Conservation (phyloP, 2,329 filamentous ascomycete genomes). For the Stemphylium vesicarium region DNA sequence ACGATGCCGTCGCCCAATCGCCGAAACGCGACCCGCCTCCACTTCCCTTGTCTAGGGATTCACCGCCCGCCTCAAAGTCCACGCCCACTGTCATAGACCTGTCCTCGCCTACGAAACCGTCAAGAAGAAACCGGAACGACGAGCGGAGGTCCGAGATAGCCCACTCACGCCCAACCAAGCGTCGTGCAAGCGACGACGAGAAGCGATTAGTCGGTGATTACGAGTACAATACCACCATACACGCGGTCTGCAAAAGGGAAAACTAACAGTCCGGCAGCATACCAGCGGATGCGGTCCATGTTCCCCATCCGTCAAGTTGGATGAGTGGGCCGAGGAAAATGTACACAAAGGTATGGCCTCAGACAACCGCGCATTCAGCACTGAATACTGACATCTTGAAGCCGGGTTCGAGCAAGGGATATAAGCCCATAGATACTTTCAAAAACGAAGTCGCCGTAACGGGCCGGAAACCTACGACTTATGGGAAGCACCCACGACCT, state of each 20-base stretch:
- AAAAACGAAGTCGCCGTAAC: conserved; percentile 2
- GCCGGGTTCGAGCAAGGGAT: conserved; percentile 22
- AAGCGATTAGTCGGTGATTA: conserved; percentile 25
- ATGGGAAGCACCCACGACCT: conserved; percentile 15
- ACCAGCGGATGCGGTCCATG: conserved; percentile 26
- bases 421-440: conserved; percentile 22
- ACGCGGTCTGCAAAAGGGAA: neutral
- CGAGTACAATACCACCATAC: conserved; percentile 12
- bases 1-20: conserved; percentile 22
- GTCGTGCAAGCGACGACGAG: conserved; percentile 17
- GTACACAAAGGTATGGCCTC: conserved; percentile 10
- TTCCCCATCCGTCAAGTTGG: conserved; percentile 21
- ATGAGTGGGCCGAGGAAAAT: conserved; percentile 4
- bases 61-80: conserved; percentile 4
- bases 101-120: conserved; percentile 13
- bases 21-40: conserved; percentile 9
- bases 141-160: neutral
- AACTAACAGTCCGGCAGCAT: conserved; percentile 19
- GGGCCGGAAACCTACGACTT: conserved; percentile 17
- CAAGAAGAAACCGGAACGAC: neutral
- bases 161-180: neutral
- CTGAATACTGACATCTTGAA: conserved; percentile 14
- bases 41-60: conserved; percentile 6
- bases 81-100: conserved; percentile 13
- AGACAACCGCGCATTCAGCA: neutral